Base-by-base conservation (phyloP, 2,329 filamentous ascomycete species). In the Paecilomyces dactylethromorphus region DNA sequence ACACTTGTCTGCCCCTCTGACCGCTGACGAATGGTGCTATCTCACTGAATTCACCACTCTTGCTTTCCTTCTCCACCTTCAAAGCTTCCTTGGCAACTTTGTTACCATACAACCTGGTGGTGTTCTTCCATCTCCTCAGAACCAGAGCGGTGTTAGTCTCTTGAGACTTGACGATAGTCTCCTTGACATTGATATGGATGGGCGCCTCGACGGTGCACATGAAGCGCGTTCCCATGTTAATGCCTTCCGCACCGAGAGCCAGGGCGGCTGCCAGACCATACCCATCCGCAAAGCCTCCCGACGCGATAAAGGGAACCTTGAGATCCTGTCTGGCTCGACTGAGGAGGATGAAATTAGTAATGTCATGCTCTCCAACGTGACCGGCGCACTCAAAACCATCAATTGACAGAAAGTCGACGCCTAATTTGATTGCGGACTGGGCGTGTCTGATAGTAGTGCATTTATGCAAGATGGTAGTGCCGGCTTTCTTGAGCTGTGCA, bases 141-240 rank as follows among this genome's bases (percentile, higher is more conserved):
- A 99, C 85, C 56, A 99, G 82, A 65, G 92, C 86, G 0, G 94
- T 99, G 74, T 97, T 91, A 22, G 89, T 92, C 81, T 99, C 94
- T 63, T 91, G 83, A 1, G 92, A 90, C 58, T 86, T 83, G 55
- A 97, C 92, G 69, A 99, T 99, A 65, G 89, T 83, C 74, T 95
- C 83, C 83, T 99, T 99, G 80, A 99, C 91, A 66, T 96, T 96
- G 54, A 85, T 74, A 78, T 99, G 94, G 63, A 99, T 90, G 0
- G 94, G 94, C 15, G 92, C 87, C 77, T 97, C 94, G 52, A 93
- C 82, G 0, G 94, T 97, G 79, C 89, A 93, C 90, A 99, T 95
- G 80, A 97, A 99, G 50, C 94, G 83, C 10, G 94, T 99, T 59
- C 94, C 94, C 94, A 99, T 99, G 78, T 99, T 99, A 78, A 97